Evolutionary conservation across 1,284 basidiomycete genomes (phyloP).

Genomic region (Volvariella surrecta): DNA sequence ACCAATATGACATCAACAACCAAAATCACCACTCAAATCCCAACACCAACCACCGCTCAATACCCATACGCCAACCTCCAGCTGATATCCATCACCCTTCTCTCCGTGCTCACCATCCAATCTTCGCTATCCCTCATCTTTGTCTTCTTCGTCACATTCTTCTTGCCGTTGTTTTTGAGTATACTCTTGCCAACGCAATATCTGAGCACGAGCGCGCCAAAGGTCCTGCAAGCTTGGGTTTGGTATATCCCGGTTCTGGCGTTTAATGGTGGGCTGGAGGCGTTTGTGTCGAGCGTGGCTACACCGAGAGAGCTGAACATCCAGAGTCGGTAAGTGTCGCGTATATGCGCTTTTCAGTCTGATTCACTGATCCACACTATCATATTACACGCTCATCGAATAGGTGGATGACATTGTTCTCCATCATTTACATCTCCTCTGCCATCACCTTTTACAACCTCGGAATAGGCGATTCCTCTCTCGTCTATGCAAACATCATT

Average conservation of each 20-base stretch:
- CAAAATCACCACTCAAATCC: neutral
- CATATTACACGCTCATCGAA: slow-evolving; percentile 2
- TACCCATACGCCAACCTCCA: slow-evolving; percentile 12
- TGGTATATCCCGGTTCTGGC: slow-evolving; percentile 85
- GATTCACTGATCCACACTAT: neutral
- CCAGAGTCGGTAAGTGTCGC: slow-evolving; percentile 58
- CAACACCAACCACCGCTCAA: slow-evolving; percentile 2
- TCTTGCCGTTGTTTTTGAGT: slow-evolving; percentile 60
- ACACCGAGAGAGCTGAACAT: slow-evolving; percentile 49
- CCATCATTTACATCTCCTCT: slow-evolving; percentile 46
- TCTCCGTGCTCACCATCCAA: slow-evolving; percentile 62
- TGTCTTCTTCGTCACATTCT: slow-evolving; percentile 65
- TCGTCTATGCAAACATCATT: slow-evolving; percentile 69
- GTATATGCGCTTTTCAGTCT: too few relatives aligned
- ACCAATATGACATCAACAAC: neutral
- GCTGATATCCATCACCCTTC: slow-evolving; percentile 33
- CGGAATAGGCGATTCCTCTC: slow-evolving; percentile 55
- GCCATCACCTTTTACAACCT: slow-evolving; percentile 42
- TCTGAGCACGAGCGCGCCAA: slow-evolving; percentile 62
- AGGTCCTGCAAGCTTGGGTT: slow-evolving; percentile 69
- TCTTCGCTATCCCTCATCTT: slow-evolving; percentile 64
- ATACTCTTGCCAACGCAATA: slow-evolving; percentile 70
- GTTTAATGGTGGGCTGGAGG: slow-evolving; percentile 84
- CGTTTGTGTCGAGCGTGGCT: slow-evolving; percentile 79
- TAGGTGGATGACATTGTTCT: slow-evolving; percentile 67